Base-by-base conservation (phyloP, 306 rosid genomes). In the Vigna trinervia region DNA sequence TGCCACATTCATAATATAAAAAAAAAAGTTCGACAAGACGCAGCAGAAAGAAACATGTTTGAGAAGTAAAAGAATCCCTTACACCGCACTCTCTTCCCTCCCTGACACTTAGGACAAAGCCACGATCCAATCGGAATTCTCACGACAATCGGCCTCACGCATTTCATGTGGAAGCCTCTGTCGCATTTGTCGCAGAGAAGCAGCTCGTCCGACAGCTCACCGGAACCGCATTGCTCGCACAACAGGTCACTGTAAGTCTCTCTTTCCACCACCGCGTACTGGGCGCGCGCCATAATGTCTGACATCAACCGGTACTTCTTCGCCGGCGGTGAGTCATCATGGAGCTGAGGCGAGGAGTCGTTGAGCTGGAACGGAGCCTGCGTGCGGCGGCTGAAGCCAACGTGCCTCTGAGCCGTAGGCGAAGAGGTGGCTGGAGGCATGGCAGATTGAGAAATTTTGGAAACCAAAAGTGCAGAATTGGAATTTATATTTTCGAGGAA, bases 101-200 rank as follows among this genome's bases (percentile, higher is more conserved):
- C 92, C 5, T 81, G 81, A 76, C 97, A 92, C 14, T 77, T 83
- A 50, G 92, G 96, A 84, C 97, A 92, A 34, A 89, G 83, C 97
- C 97, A 92, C 32, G 93, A 80, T 82, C 97, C 96, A 81, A 87
- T 86, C 65, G 97, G 97, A n/a, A 92, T 82, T 69, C 96, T 85
- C 2, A 78, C 94, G 4, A 85, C 93, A 80, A 92, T 89, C 56
- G 97, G 97, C 15, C 94, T 85, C 64, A 88, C 82, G 51, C 97
- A 92, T 89, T 92, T 87, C 92, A 92, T 89, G 63, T 92, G 97
- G 63, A 92, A 92, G 12, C 94, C 97, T 61, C 73, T 86, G 32
- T 92, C 96, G 70, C 97, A 92, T 86, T 87, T 90, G 23, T 92
- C 97, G 57, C 97, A 92, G 4, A 92, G 83, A 0, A 92, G 90